Evolutionary conservation across 73 alveolate genomes (phyloP), one percentile per base, ranked within the genome.

Genomic region (Strombidium stylifer): DNA sequence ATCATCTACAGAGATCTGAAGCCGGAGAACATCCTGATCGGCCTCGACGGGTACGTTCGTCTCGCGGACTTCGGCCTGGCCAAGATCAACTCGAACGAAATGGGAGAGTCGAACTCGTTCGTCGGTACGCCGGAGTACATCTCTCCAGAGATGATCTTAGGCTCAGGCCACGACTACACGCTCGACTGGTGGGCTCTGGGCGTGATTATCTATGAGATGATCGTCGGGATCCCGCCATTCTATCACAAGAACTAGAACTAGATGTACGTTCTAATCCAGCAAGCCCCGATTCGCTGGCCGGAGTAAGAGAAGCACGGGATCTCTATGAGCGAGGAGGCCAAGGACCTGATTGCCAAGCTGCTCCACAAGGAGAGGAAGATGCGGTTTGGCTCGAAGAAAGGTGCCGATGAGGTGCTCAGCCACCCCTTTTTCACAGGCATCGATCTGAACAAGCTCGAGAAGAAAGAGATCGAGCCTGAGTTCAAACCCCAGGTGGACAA

Each of bases 141-240:
- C 39, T 84, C 88, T 18, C 93, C 93, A 26, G 93, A 67, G 18
- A 67, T 75, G 89, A 45, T 54, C 11, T 27, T 48, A 25, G 64
- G 91, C 27, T 21, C 62, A 14, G 96, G 96, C 23, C 96, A 86
- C 69, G 88, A 85, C 19, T 62, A 56, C 47, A 82, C 90, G 0
- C 86, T 87, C 32, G 96, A 87, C 61, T 87, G 89, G 87, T 87
- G 85, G 85, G 73, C 82, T 24, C 66, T 87, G 40, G 96, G 96
- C 0, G 85, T 82, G 31, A 69, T 86, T 15, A 57, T 87, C 46
- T 87, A 87, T 82, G 96, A 86, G 67, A 80, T 86, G 93, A 55
- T 86, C 42, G 89, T 76, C 12, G 96, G 96, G 2, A 69, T 86
- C 49, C 96, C 96, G 3, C 96, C 96, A 8, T 86, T 74, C 68